Percentiles rank a stretch among this genome's conserved stretches.
phyloP scores from a whole-genome alignment of 768 basidiomycete species.

The Lepiota venenata region DNA sequence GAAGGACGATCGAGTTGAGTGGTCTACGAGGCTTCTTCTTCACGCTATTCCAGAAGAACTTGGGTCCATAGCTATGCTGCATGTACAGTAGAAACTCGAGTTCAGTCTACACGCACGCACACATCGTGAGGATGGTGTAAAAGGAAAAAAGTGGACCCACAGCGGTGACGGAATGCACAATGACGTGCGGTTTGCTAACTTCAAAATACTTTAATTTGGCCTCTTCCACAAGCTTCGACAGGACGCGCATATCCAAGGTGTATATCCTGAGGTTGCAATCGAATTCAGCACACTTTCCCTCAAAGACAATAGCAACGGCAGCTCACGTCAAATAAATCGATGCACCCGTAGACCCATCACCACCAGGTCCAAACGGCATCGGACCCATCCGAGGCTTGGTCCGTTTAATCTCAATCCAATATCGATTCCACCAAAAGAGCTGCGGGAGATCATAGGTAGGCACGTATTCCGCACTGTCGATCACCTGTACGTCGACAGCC shows the following conservation, averaged over 20 bases:
- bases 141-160: slow-evolving; percentile 16
- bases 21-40: slow-evolving; percentile 50
- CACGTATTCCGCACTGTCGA: slow-evolving; percentile 35
- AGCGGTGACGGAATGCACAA: slow-evolving; percentile 29
- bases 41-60: slow-evolving; percentile 39
- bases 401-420: slow-evolving; percentile 35
- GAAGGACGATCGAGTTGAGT: slow-evolving; percentile 50
- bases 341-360: slow-evolving; percentile 10
- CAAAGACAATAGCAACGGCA: not conserved
- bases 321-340: slow-evolving; percentile 29
- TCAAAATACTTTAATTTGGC: slow-evolving; percentile 31
- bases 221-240: slow-evolving; percentile 33
- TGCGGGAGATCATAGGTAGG: slow-evolving; percentile 36
- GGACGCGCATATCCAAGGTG: slow-evolving; percentile 31
- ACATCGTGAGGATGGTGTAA: not conserved
- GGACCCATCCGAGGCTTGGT: slow-evolving; percentile 10
- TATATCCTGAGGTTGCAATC: slow-evolving; percentile 29
- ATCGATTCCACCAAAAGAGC: slow-evolving; percentile 38
- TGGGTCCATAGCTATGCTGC: slow-evolving; percentile 34
- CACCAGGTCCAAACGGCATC: slow-evolving; percentile 11
- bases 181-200: slow-evolving; percentile 31
- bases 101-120: too few relatives aligned
- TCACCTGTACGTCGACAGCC: slow-evolving; percentile 11
- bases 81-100: too few relatives aligned
- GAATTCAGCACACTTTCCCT: slow-evolving; percentile 25